Base-by-base conservation (phyloP, 2,329 filamentous ascomycete species). In the Calonectria ilicicola region DNA sequence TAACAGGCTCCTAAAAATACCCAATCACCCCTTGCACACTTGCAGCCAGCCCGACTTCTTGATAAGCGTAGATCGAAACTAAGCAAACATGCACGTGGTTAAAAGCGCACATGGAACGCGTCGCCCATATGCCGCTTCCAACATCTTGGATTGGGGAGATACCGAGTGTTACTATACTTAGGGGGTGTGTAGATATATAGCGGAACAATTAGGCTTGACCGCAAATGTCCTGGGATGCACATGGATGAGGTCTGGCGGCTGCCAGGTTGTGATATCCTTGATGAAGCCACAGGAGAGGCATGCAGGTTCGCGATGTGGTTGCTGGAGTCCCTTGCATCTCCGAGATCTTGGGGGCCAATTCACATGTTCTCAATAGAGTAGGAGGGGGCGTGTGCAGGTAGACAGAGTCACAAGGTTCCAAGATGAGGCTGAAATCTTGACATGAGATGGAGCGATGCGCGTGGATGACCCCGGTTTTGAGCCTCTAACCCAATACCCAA, bases 1-100 rank as follows among this genome's bases (percentile, higher is more conserved):
- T 75, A 85, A 80, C 72, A 73, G 69, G 64, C 72, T 75, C 81
- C 81, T 82, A 82, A 83, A 83, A 82, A 81, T 82, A 78, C 53
- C 65, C 58, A 67, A 63, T 46, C 58, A 42, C 58, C 53, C 63
- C 65, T 63, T 51, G 26, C 40, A 38, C 38, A 38, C 21, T 51
- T 35, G 26, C 44, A 56, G 42, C 46, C 65, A 40, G 32, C 56
- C 9, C n/a, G n/a, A n/a, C n/a, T 56, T 49, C 23, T 17, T 63
- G 64, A 71, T 56, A 29, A 46, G 35, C 14, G 42, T 35, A 63
- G 63, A 70, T 62, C 44, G 32, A 53, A 46, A 69, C 46, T 38
- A 44, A 47, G 21, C 6, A 12, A 23, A 23, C 10, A 23, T 47
- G 44, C 44, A 47, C n/a, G n/a, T 47, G 44, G n/a, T 23, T 1